A percentile compares a stretch with the other conserved stretches of the same genome.
Conservation (phyloP, 306 rosid genomes). For the Heteromeles arbutifolia region DNA sequence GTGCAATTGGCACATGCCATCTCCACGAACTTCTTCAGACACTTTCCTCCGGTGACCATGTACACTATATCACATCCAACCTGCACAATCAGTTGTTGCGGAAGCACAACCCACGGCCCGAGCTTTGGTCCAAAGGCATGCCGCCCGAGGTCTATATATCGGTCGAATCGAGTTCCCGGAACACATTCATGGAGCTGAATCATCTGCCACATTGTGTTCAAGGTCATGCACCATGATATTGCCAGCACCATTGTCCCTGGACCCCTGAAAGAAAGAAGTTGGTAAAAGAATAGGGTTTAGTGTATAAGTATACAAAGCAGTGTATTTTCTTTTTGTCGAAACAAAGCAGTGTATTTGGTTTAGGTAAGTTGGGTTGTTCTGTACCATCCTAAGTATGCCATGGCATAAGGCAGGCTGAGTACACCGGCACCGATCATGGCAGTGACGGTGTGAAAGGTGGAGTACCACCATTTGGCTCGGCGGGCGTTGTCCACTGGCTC, state of each 20-base stretch:
- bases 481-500: constrained; percentile 32
- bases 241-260: constrained; percentile 67
- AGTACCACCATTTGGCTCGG: constrained; percentile 90
- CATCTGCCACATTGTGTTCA: constrained; percentile 96
- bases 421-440: constrained; percentile 98
- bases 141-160: constrained; percentile 79
- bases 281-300: neutral
- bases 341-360: neutral
- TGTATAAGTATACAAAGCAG: neutral
- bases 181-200: constrained; percentile 92
- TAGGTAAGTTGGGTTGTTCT: neutral
- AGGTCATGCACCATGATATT: constrained; percentile 71
- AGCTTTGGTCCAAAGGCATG: constrained; percentile 78
- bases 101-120: constrained; percentile 91
- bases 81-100: constrained; percentile 83
- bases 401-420: constrained; percentile 85
- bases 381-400: constrained; percentile 97
- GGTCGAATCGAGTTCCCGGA: constrained; percentile 74
- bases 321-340: neutral
- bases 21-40: constrained; percentile 80
- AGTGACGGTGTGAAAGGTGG: constrained; percentile 86
- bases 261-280: constrained; percentile 47
- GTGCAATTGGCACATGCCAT: constrained; percentile 75
- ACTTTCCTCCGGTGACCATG: constrained; percentile 90
- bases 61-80: constrained; percentile 92